Evolutionary conservation across 108 stramenopile genomes (phyloP).

Genomic region (Nitzschia sp.): DNA sequence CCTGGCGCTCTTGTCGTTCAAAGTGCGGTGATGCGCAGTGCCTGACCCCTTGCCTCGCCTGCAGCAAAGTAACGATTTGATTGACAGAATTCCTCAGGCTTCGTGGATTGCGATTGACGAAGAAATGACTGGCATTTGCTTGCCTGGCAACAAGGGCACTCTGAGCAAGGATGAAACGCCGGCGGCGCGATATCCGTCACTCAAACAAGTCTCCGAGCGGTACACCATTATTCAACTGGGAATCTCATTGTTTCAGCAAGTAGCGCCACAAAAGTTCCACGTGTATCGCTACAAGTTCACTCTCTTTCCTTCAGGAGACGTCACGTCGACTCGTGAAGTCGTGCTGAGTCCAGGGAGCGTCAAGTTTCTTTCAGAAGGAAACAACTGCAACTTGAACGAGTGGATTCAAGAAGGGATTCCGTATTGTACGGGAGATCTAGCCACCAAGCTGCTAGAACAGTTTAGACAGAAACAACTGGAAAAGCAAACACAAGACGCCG

Average conservation of each 20-base stretch:
- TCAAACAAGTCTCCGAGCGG: constrained; percentile 65
- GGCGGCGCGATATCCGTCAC: constrained; percentile 40
- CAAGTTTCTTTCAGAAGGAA: constrained; percentile 55
- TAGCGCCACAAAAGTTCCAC: not conserved
- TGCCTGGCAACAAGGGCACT: constrained; percentile 26
- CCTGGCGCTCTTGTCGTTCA: not conserved
- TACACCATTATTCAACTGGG: constrained; percentile 82
- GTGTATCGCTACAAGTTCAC: constrained; percentile 74
- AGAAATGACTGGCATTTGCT: constrained; percentile 84
- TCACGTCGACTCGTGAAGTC: constrained; percentile 44
- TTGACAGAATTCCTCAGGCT: constrained; percentile 64
- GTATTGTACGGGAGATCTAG: constrained; percentile 44
- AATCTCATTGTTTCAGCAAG: constrained; percentile 68
- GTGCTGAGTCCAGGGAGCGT: constrained; percentile 67
- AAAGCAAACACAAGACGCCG: not conserved
- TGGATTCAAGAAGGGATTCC: constrained; percentile 53
- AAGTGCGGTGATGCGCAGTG: not conserved
- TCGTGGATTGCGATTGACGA: constrained; percentile 78
- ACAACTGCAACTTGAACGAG: constrained; percentile 42
- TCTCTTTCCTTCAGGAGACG: constrained; percentile 60
- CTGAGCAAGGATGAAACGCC: constrained; percentile 70
- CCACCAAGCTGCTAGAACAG: constrained; percentile 41
- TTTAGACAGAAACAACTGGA: constrained; percentile 22
- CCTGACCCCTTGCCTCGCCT: not conserved
- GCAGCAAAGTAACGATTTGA: constrained; percentile 68